Evolutionary conservation across 2,329 filamentous ascomycete genomes (phyloP).

Genomic region (Trichoderma polysporum): DNA sequence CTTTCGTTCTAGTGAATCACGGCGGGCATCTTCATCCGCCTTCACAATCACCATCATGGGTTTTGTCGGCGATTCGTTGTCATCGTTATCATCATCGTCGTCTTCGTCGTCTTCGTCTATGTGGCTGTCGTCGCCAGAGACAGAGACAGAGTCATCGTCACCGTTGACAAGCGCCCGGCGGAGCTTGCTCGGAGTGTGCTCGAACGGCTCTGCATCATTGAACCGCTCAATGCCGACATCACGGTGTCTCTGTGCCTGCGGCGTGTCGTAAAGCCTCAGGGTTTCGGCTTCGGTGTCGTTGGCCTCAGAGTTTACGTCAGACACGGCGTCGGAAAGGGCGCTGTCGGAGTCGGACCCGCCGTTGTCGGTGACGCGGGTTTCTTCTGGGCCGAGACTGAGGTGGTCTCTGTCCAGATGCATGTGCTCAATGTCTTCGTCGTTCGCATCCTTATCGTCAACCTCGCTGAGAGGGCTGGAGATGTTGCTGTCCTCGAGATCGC

Average conservation of each 20-base stretch:
- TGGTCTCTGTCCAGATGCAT: constrained; percentile 45
- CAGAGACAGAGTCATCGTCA: constrained; percentile 41
- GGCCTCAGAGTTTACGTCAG: constrained; percentile 41
- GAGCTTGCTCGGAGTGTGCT: constrained; percentile 75
- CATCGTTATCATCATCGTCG: constrained; percentile 37
- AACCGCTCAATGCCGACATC: constrained; percentile 60
- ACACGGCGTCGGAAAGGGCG: constrained; percentile 55
- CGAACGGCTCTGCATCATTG: constrained; percentile 54
- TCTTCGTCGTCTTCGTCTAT: constrained; percentile 37
- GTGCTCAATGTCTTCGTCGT: constrained; percentile 66
- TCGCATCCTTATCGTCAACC: constrained; percentile 75
- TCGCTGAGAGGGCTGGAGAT: constrained; percentile 91
- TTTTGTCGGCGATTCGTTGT: constrained; percentile 38
- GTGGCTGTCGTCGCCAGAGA: constrained; percentile 40
- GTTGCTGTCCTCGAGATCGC: constrained; percentile 63
- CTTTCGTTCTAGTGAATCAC: constrained; percentile 44
- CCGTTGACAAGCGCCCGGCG: constrained; percentile 48
- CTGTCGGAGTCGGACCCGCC: constrained; percentile 49
- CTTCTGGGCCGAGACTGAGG: constrained; percentile 31
- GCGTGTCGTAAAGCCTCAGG: constrained; percentile 88
- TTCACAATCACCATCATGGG: constrained; percentile 29
- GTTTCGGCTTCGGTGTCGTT: constrained; percentile 87
- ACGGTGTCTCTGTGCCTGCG: constrained; percentile 63
- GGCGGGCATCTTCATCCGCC: constrained; percentile 33
- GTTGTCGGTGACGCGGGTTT: constrained; percentile 29